Conservation (phyloP, 2,329 filamentous ascomycete species). For the Alternaria conjuncta region DNA sequence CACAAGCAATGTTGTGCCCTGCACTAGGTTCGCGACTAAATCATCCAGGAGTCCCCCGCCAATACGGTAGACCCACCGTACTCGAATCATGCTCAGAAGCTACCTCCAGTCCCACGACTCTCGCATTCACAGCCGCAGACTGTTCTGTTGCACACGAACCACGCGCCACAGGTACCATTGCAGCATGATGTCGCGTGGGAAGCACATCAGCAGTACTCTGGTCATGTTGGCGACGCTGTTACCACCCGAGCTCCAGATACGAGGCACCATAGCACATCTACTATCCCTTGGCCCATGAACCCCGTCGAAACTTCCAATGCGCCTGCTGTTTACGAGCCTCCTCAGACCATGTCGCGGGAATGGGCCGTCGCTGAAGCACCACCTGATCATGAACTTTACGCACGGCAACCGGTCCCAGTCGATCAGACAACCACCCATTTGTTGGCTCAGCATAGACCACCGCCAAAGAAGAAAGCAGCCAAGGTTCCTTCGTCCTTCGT, state of each 20-base stretch:
- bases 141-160: slow-evolving; percentile 20
- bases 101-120: slow-evolving; percentile 28
- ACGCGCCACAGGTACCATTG: slow-evolving; percentile 19
- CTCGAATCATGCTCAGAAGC: slow-evolving; percentile 24
- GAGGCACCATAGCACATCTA: slow-evolving; percentile 17
- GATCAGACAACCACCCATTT: slow-evolving; percentile 10
- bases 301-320: slow-evolving; percentile 11
- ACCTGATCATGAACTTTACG: slow-evolving; percentile 19
- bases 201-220: slow-evolving; percentile 20
- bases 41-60: slow-evolving; percentile 26
- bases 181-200: slow-evolving; percentile 28
- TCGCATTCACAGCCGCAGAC: slow-evolving; percentile 25
- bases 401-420: slow-evolving; percentile 13
- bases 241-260: slow-evolving; percentile 13
- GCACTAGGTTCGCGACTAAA: slow-evolving; percentile 28
- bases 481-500: slow-evolving; percentile 43
- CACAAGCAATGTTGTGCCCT: slow-evolving; percentile 10
- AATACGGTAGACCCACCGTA: slow-evolving; percentile 32
- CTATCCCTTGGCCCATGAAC: slow-evolving; percentile 25
- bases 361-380: slow-evolving; percentile 24
- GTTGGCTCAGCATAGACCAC: slow-evolving; percentile 18
- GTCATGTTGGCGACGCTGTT: slow-evolving; percentile 20
- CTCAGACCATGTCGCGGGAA: slow-evolving; percentile 21
- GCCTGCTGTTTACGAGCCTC: slow-evolving; percentile 22
- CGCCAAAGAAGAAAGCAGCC: slow-evolving; percentile 33